Conservation (phyloP, 176 grass and related monocot species). For the Calamus simplicifolius region DNA sequence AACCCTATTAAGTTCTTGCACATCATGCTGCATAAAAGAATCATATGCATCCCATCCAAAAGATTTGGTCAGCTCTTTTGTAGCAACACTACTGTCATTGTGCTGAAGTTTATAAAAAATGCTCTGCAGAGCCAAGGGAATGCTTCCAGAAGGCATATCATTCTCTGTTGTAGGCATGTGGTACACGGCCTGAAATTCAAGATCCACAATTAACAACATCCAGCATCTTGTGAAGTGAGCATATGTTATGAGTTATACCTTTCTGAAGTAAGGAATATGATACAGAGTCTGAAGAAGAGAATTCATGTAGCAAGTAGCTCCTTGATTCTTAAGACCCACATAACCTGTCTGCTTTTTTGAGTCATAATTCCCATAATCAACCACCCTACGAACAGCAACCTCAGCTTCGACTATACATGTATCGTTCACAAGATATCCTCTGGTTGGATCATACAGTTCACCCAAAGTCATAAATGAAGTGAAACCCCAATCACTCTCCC, state of each 20-base stretch:
- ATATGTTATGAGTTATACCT: neutral
- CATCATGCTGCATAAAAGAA: constrained; percentile 18
- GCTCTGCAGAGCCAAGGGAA: constrained; percentile 18
- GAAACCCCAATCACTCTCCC: constrained; percentile 16
- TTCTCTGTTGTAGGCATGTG: constrained; percentile 20
- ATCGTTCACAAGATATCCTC: constrained; percentile 14
- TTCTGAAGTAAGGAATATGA: constrained; percentile 18
- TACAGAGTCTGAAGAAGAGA: constrained; percentile 19
- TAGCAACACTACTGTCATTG: constrained; percentile 18
- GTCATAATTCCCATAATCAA: constrained; percentile 14
- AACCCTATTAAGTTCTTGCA: constrained; percentile 20
- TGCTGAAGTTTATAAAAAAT: constrained; percentile 18
- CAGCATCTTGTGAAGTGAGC: neutral
- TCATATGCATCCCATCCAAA: constrained; percentile 21
- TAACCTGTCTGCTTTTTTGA: constrained; percentile 15
- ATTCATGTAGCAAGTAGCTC: constrained; percentile 21
- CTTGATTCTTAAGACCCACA: constrained; percentile 19
- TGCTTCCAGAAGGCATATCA: constrained; percentile 18
- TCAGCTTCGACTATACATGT: constrained; percentile 8
- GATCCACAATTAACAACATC: neutral
- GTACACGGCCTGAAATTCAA: constrained; percentile 15
- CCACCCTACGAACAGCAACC: neutral
- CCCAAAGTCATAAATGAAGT: constrained; percentile 9
- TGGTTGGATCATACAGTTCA: constrained; percentile 7
- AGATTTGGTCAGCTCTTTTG: constrained; percentile 13